phyloP scores from a whole-genome alignment of 805 yeast species.

The Zygosaccharomyces rouxii region DNA sequence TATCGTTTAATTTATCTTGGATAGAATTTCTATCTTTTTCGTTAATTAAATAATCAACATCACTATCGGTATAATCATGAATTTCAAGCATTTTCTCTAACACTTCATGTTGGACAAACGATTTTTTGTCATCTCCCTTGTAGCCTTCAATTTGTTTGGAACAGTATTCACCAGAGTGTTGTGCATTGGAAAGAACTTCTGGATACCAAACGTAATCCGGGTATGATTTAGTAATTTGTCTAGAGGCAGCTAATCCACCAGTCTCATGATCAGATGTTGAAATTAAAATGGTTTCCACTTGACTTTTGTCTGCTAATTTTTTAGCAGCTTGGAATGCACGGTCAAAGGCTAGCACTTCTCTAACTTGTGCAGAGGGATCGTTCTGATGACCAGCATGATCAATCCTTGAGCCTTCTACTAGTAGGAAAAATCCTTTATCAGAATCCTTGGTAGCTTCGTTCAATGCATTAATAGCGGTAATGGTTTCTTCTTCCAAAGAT shows the following conservation, averaged over 20 bases:
- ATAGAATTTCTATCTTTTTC: slow-evolving; percentile 28
- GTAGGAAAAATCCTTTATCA: slow-evolving; percentile 78
- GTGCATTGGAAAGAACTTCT: slow-evolving; percentile 60
- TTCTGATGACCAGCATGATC: slow-evolving; percentile 95
- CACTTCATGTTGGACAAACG: slow-evolving; percentile 50
- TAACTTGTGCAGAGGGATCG: slow-evolving; percentile 91
- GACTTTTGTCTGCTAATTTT: slow-evolving; percentile 62
- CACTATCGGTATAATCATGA: slow-evolving; percentile 49
- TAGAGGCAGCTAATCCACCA: slow-evolving; percentile 86
- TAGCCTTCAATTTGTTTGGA: slow-evolving; percentile 42
- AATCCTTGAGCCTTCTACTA: slow-evolving; percentile 89
- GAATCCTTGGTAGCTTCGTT: slow-evolving; percentile 62
- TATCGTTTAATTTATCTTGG: slow-evolving; percentile 53
- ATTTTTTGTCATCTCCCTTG: slow-evolving; percentile 27
- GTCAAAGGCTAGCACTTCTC: slow-evolving; percentile 85
- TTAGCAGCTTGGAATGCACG: slow-evolving; percentile 71
- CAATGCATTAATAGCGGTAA: slow-evolving; percentile 67
- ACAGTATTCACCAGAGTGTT: slow-evolving; percentile 74
- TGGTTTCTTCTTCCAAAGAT: slow-evolving; percentile 71
- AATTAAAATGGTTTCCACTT: slow-evolving; percentile 71
- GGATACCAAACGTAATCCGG: slow-evolving; percentile 92
- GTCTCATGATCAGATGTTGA: slow-evolving; percentile 95
- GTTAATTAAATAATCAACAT: slow-evolving; percentile 43
- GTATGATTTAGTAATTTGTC: slow-evolving; percentile 62
- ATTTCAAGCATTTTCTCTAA: slow-evolving; percentile 67